Percentiles rank a stretch among this genome's conserved stretches.
phyloP scores from a whole-genome alignment of 805 yeast species.

The Tetrapisispora phaffii region DNA sequence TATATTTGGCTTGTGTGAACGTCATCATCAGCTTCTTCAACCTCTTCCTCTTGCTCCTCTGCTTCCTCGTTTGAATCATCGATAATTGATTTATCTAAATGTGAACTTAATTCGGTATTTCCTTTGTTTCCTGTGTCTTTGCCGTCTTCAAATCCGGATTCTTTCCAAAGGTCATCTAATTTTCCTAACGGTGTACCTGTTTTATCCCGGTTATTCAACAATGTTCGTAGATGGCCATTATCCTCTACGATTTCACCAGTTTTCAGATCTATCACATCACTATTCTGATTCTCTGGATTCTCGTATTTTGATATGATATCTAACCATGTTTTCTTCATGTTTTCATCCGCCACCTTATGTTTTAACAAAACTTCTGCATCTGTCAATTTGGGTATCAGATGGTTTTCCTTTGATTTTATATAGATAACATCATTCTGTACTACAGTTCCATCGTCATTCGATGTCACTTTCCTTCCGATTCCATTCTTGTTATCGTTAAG shows the following conservation, averaged over 20 bases:
- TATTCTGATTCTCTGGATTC: slow-evolving; percentile 38
- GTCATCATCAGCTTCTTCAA: slow-evolving; percentile 1
- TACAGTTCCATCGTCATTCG: background rate
- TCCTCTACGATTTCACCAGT: slow-evolving; percentile 58
- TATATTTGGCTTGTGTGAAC: slow-evolving; percentile 2
- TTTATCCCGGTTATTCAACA: slow-evolving; percentile 15
- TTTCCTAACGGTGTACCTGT: background rate
- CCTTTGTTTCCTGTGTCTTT: background rate
- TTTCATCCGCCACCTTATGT: slow-evolving; percentile 29
- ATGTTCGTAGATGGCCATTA: slow-evolving; percentile 55
- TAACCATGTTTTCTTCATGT: slow-evolving; percentile 37
- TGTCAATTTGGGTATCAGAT: slow-evolving; percentile 23
- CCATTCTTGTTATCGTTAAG: slow-evolving; percentile 8
- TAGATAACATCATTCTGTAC: slow-evolving; percentile 14
- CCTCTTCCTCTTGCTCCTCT: slow-evolving; percentile 6
- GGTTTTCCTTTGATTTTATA: slow-evolving; percentile 26
- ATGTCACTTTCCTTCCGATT: background rate
- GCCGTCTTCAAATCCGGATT: slow-evolving; percentile 2
- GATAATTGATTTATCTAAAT: background rate
- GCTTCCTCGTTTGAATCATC: background rate
- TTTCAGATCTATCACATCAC: slow-evolving; percentile 54
- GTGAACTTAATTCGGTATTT: too few relatives aligned
- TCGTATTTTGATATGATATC: slow-evolving; percentile 45
- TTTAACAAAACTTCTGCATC: slow-evolving; percentile 28
- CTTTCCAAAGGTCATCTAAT: slow-evolving; percentile 1